Base-by-base conservation (phyloP, 1,284 basidiomycete genomes). In the Ganoderma lingzhi region DNA sequence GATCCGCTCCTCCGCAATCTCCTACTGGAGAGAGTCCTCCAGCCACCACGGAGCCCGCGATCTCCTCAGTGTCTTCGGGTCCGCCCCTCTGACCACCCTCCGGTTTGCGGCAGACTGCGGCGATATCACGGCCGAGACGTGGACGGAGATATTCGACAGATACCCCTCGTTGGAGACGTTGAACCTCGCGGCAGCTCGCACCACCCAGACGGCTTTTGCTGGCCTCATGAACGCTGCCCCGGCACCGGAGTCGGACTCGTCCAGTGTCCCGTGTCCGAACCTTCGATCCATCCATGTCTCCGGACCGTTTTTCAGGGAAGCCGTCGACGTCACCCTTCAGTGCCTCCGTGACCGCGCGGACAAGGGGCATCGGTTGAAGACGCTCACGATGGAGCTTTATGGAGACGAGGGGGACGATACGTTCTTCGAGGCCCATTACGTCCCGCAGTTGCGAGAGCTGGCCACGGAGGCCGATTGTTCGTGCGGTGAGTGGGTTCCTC, bases 121-220 rank as follows among this genome's bases (percentile, higher is more conserved):
- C 53, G 4, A 32, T 28, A 14, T 56, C 6, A 10, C 30, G 6
- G 3, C 4, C 19, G 56, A 59, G 19, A 37, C 37, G 8, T 59
- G 56, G 56, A 10, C 56, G 8, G 19, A 19, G 10, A 17, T 23
- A 0, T 59, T 59, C 56, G 39, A 12, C n/a, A n/a, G 19, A 19
- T 37, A 39, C 19, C 56, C 56, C 9, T 35, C 23, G 32, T n/a
- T 59, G 56, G 32, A 59, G 56, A 59, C 56, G 56, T 9, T 59
- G 56, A 3, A n/a, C 35, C 19, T 59, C n/a, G 48, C 23, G 23
- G 23, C 12, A 28, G 23, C 4, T 19, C 35, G 35, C 10, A 32
- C 35, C 8, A 39, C 6, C n/a, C 19, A 37, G 56, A 39, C 35
- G 19, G 56, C 10, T 17, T 35, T 59, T 17, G 30, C 56, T 6